These are phyloP conservation scores for Amanita brunnescens DNA, from an alignment of 768 basidiomycete species.

Conservation along the genomic window DNA sequence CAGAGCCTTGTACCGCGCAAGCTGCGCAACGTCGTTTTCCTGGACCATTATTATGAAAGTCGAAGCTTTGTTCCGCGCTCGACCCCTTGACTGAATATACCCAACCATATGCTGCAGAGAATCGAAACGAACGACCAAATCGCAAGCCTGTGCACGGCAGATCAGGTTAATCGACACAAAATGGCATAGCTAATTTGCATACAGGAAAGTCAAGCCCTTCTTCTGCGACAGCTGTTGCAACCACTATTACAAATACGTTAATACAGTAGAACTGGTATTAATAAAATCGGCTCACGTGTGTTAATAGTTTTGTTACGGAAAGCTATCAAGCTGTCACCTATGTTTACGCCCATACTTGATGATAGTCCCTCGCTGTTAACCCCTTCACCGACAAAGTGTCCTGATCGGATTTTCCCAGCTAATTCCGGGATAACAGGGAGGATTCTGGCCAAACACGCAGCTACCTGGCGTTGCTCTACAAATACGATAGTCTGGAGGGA, in stretches of 20 bases:
- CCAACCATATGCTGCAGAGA: conserved; percentile 73
- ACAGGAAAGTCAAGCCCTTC: conserved; percentile 89
- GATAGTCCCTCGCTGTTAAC: conserved; percentile 32
- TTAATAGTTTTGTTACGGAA: conserved; percentile 65
- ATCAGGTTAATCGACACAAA: conserved; percentile 3
- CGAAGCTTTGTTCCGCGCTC: conserved; percentile 69
- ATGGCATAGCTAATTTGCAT: conserved; percentile 12
- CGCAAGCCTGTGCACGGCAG: conserved; percentile 43
- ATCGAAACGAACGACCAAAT: conserved; percentile 83
- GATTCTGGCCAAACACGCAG: conserved; percentile 56
- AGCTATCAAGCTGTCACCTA: conserved; percentile 50
- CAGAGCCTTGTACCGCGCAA: conserved; percentile 51
- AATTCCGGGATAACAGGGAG: conserved; percentile 54
- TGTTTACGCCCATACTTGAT: conserved; percentile 31
- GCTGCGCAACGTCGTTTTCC: conserved; percentile 43
- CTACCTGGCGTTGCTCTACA: conserved; percentile 79
- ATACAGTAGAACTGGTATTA: background rate
- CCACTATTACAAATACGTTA: conserved; percentile 32
- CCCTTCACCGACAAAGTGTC: conserved; percentile 67
- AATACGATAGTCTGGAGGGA: conserved; percentile 80
- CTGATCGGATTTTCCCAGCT: conserved; percentile 46
- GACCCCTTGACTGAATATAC: conserved; percentile 84
- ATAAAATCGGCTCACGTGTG: conserved; percentile 41
- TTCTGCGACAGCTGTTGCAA: conserved; percentile 85
- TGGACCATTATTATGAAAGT: conserved; percentile 79